Conservation (phyloP, 768 basidiomycete genomes). For the Glaciozyma martinii region DNA sequence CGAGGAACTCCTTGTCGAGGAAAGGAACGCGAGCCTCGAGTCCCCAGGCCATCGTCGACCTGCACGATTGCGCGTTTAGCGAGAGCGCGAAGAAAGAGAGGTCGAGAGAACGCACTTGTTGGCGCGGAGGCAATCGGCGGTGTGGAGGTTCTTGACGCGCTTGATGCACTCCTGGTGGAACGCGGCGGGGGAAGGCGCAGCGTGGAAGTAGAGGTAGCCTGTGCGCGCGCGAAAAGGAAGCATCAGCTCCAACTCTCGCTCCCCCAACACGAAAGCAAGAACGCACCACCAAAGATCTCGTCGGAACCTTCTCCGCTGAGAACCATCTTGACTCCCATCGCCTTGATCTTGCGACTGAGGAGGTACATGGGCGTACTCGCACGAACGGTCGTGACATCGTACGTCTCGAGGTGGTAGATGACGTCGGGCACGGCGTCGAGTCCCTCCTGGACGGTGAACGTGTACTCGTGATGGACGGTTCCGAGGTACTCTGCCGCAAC, state of each 20-base stretch:
- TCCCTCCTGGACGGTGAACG: conserved; percentile 96
- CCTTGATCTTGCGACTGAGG: conserved; percentile 94
- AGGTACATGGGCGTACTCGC: conserved; percentile 99
- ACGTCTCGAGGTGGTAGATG: conserved; percentile 96
- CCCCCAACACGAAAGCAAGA: background rate
- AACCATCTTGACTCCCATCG: conserved; percentile 99
- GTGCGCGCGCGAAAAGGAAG: conserved; percentile 1
- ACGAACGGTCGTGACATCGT: conserved; percentile 95
- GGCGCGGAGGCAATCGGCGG: conserved; percentile 90
- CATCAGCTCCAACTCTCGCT: background rate
- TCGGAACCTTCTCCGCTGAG: conserved; percentile 95
- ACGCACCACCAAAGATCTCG: conserved; percentile 84
- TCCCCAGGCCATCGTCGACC: conserved; percentile 99
- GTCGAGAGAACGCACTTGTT: conserved; percentile 60
- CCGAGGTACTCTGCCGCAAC: conserved; percentile 89
- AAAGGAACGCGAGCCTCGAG: conserved; percentile 97
- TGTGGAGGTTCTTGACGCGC: conserved; percentile 95
- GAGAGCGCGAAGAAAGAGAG: background rate
- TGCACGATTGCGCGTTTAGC: too few relatives aligned
- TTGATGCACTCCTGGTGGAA: conserved; percentile 94
- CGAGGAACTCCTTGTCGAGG: conserved; percentile 92
- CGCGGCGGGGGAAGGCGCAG: conserved; percentile 73
- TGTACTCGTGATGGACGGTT: conserved; percentile 93
- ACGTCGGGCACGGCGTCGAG: conserved; percentile 95
- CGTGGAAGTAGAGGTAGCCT: conserved; percentile 99